These are phyloP conservation scores for Aphanocladium album DNA, from an alignment of 2,329 filamentous ascomycete species.

Conservation along the genomic window DNA sequence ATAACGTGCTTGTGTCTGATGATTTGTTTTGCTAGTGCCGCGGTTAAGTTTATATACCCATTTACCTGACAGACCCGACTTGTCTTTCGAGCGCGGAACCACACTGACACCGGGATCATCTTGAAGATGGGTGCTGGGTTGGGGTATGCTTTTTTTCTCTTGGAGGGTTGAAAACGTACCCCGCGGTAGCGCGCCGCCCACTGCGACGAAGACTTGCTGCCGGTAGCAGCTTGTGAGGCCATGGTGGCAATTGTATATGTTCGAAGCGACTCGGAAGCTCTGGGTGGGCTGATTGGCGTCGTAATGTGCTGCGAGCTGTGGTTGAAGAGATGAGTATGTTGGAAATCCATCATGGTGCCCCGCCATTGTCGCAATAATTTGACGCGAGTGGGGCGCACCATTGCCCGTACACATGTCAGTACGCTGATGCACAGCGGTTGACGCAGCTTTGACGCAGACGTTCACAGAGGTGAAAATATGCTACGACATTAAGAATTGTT, in stretches of 20 bases:
- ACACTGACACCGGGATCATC: no score
- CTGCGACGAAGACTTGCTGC: constrained; percentile 3
- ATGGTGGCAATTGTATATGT: not conserved
- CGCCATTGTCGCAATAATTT: constrained; percentile 6
- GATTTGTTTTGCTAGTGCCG: no score
- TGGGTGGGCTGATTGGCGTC: not conserved
- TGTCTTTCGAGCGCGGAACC: no score
- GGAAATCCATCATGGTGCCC: not conserved
- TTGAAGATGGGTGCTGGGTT: no score
- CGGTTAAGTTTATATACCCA: no score
- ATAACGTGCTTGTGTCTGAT: no score
- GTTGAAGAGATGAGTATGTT: not conserved
- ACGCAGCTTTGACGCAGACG: not conserved
- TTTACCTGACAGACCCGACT: no score
- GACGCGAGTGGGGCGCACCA: not conserved
- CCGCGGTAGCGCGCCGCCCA: constrained; percentile 11
- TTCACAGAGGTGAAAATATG: not conserved
- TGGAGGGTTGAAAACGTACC: not conserved
- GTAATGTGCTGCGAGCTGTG: no score
- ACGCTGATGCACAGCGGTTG: not conserved
- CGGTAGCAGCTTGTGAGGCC: constrained; percentile 4
- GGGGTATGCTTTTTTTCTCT: not conserved
- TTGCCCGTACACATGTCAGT: no score
- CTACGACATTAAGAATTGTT: not conserved
- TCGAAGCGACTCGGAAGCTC: not conserved